These are phyloP conservation scores for Phyllosticta paracitricarpa DNA, from an alignment of 2,329 filamentous ascomycete species.

Conservation along the genomic window DNA sequence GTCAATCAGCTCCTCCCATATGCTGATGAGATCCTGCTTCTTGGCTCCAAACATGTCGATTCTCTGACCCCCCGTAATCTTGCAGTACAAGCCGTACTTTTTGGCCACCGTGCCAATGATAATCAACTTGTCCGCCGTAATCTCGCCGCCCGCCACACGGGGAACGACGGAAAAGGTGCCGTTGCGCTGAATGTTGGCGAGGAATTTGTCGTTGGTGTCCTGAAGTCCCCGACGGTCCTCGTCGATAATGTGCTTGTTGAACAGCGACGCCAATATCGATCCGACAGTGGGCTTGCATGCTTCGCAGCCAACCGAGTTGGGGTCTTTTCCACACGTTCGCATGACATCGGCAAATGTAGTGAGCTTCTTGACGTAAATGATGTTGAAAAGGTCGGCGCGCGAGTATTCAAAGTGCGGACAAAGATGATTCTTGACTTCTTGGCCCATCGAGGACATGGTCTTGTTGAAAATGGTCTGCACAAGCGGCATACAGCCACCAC, in stretches of 20 bases:
- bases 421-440: constrained; percentile 77
- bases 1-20: constrained; percentile 71
- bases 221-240: constrained; percentile 62
- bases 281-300: constrained; percentile 75
- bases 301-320: constrained; percentile 70
- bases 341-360: constrained; percentile 67
- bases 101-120: constrained; percentile 75
- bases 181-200: constrained; percentile 85
- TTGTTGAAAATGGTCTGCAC: constrained; percentile 86
- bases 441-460: constrained; percentile 74
- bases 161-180: constrained; percentile 86
- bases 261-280: constrained; percentile 71
- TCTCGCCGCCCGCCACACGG: constrained; percentile 73
- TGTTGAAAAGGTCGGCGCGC: constrained; percentile 81
- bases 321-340: constrained; percentile 63
- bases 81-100: constrained; percentile 76
- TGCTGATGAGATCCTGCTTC: constrained; percentile 73
- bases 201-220: constrained; percentile 81
- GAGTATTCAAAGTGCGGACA: constrained; percentile 79
- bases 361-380: constrained; percentile 71
- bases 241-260: constrained; percentile 75
- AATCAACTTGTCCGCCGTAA: constrained; percentile 77
- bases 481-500: constrained; percentile 81
- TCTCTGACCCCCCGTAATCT: constrained; percentile 84
- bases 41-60: constrained; percentile 89